Evolutionary conservation across 2,329 filamentous ascomycete species (phyloP).

Genomic region (Ustilaginoidea virens): DNA sequence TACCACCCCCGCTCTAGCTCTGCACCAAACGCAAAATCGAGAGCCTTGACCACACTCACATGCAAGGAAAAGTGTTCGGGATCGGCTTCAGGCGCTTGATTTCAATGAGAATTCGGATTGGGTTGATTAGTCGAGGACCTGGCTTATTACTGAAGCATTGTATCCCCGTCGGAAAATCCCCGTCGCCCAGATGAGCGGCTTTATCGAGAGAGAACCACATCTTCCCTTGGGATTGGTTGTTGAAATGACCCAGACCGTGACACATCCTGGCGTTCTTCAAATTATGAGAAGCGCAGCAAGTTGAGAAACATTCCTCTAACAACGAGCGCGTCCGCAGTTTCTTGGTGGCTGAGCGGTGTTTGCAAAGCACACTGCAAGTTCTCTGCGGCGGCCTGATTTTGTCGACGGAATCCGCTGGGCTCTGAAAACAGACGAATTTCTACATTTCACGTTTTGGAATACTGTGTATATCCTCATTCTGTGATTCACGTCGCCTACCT

Average conservation of each 20-base stretch:
- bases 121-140: constrained; percentile 6
- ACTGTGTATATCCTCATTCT: no score
- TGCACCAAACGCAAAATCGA: constrained; percentile 9
- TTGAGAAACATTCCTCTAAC: constrained; percentile 11
- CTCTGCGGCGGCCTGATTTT: constrained; percentile 1
- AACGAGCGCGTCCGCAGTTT: constrained; percentile 10
- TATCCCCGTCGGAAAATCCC: constrained; percentile 7
- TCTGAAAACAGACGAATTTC: no score
- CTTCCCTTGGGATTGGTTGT: constrained; percentile 2
- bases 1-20: constrained; percentile 8
- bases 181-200: constrained; percentile 9
- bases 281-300: constrained; percentile 9
- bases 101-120: constrained; percentile 7
- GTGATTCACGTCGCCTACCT: no score
- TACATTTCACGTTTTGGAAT: no score
- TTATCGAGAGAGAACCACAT: constrained; percentile 11
- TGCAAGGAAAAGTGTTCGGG: constrained; percentile 8
- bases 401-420: no score
- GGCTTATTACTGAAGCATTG: constrained; percentile 7
- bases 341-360: constrained; percentile 7
- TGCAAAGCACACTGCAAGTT: constrained; percentile 9
- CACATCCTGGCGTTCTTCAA: constrained; percentile 3
- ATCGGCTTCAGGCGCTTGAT: constrained; percentile 4
- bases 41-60: constrained; percentile 8
- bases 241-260: background rate